These are phyloP conservation scores for Aschersonia sp. DNA, from an alignment of 2,329 filamentous ascomycete species.

Conservation along the genomic window DNA sequence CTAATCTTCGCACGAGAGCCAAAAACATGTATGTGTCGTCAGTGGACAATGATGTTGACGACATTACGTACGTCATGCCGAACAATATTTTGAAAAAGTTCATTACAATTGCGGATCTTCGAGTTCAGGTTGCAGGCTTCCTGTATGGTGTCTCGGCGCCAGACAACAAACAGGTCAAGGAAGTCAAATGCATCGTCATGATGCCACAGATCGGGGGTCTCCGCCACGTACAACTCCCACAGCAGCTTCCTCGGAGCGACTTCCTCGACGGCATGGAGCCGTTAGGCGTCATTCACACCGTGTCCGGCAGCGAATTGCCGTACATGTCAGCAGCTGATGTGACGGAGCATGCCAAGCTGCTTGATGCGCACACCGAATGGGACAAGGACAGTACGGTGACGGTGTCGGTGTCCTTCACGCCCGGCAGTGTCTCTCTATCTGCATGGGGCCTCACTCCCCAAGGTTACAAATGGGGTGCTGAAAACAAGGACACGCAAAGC, in stretches of 20 bases:
- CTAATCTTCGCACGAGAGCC: constrained; percentile 79
- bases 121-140: constrained; percentile 92
- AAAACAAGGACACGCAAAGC: constrained; percentile 85
- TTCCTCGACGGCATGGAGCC: constrained; percentile 78
- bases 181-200: constrained; percentile 93
- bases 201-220: constrained; percentile 91
- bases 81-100: constrained; percentile 98
- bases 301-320: constrained; percentile 83
- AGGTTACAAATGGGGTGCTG: constrained; percentile 92
- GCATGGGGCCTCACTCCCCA: constrained; percentile 86
- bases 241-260: constrained; percentile 82
- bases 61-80: constrained; percentile 94
- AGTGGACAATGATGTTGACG: constrained; percentile 80
- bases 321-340: constrained; percentile 96
- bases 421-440: constrained; percentile 85
- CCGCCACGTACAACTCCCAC: constrained; percentile 79
- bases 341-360: constrained; percentile 81
- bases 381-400: constrained; percentile 82
- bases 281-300: constrained; percentile 86
- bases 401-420: constrained; percentile 91
- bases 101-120: constrained; percentile 91
- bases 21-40: constrained; percentile 99
- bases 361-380: constrained; percentile 54
- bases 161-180: constrained; percentile 94
- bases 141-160: constrained; percentile 85